Evolutionary conservation across 495 filamentous ascomycete species (phyloP).

Genomic region (Podospora sp.): DNA sequence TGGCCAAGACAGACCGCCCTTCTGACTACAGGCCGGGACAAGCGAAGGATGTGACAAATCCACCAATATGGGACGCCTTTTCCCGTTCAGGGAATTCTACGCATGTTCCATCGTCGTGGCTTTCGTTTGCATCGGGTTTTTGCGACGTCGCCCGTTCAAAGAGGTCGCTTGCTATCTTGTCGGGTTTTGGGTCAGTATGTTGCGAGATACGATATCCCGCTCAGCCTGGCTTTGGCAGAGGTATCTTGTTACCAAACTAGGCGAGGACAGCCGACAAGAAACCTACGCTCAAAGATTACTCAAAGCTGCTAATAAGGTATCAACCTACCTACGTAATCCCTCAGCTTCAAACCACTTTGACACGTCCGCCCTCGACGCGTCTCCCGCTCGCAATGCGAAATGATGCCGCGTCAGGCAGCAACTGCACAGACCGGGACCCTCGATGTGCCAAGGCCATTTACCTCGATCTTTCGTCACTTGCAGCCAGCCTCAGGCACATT

Average conservation of each 20-base stretch:
- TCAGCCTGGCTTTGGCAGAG: too few species aligned
- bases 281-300: too few species aligned
- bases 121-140: neutral
- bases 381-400: neutral
- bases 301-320: too few species aligned
- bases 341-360: neutral
- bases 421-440: slow-evolving; percentile 7
- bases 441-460: neutral
- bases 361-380: slow-evolving; percentile 10
- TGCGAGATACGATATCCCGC: neutral
- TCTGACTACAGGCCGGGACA: neutral
- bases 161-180: too few species aligned
- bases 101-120: neutral
- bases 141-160: neutral
- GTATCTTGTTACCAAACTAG: neutral
- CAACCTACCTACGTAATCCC: neutral
- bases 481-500: slow-evolving; percentile 1
- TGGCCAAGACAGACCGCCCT: neutral
- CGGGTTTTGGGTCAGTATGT: too few species aligned
- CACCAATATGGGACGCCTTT: neutral
- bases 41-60: neutral
- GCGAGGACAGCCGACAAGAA: too few species aligned
- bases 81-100: neutral
- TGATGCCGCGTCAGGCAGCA: slow-evolving; percentile 18
- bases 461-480: neutral